Evolutionary conservation across 345 rosid species (phyloP).

Genomic region (Dimocarpus longan): DNA sequence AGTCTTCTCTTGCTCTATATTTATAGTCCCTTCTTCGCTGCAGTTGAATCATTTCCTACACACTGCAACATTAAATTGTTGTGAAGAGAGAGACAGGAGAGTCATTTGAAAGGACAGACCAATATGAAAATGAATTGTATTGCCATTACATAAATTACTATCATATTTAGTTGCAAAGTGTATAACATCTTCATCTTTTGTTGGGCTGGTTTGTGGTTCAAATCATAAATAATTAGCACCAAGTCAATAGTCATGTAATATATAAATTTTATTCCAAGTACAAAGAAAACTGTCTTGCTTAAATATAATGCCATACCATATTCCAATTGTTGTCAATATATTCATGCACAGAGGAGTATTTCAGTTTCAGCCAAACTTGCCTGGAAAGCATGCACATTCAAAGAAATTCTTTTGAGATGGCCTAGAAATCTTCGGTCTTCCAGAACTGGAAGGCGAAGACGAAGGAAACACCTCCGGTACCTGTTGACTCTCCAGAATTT

Average conservation of each 20-base stretch:
- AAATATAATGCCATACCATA: not conserved
- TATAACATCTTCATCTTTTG: no score
- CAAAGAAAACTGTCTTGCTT: not conserved
- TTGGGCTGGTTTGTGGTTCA: no score
- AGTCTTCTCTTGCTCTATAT: not conserved
- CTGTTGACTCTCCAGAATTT: constrained; percentile 23
- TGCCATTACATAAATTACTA: not conserved
- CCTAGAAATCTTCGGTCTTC: constrained; percentile 6
- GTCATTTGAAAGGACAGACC: not conserved
- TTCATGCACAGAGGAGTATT: not conserved
- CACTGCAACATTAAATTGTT: not conserved
- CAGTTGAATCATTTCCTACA: not conserved
- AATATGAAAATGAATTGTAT: not conserved
- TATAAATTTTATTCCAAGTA: not conserved
- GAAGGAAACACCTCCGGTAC: constrained; percentile 11
- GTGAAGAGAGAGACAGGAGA: not conserved
- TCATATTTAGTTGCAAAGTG: not conserved
- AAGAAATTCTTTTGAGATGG: constrained; percentile 32
- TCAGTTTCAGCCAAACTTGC: constrained; percentile 31
- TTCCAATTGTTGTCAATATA: not conserved
- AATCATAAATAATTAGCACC: no score
- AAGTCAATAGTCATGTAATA: not conserved
- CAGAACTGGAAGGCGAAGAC: constrained; percentile 5
- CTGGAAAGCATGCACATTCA: constrained; percentile 44
- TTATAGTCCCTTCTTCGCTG: not conserved